phyloP scores from a whole-genome alignment of 371 early-diverging fungal genomes.

The Syncephalastrum racemosum region DNA sequence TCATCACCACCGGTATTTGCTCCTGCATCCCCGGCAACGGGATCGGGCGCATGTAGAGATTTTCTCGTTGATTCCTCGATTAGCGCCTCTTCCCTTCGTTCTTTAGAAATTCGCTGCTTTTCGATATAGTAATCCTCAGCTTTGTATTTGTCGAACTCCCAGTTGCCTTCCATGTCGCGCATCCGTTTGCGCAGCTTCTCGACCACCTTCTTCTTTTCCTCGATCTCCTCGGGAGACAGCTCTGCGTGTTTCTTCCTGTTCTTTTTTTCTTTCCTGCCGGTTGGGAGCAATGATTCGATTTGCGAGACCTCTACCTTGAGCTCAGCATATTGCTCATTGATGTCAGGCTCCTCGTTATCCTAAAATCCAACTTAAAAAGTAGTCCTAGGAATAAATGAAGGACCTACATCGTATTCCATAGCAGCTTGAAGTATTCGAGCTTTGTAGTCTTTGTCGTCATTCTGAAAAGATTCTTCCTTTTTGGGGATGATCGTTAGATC shows the following conservation, averaged over 20 bases:
- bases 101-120: slow-evolving; percentile 28
- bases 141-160: slow-evolving; percentile 46
- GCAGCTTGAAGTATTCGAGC: slow-evolving; percentile 34
- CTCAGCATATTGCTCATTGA: slow-evolving; percentile 35
- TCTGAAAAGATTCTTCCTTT: too few relatives aligned
- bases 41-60: too few relatives aligned
- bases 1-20: slow-evolving; percentile 6
- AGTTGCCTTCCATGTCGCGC: slow-evolving; percentile 46
- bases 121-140: slow-evolving; percentile 32
- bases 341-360: slow-evolving; percentile 28
- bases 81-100: slow-evolving; percentile 16
- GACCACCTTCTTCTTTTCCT: slow-evolving; percentile 37
- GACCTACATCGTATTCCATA: slow-evolving; percentile 22
- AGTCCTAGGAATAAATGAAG: not conserved
- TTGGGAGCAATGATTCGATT: slow-evolving; percentile 26
- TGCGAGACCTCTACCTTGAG: slow-evolving; percentile 21
- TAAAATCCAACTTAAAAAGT: slow-evolving; percentile 8
- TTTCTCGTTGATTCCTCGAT: too few relatives aligned
- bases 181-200: slow-evolving; percentile 46
- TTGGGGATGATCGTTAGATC: not conserved
- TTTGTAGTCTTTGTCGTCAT: slow-evolving; percentile 22
- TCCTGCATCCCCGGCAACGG: slow-evolving; percentile 5
- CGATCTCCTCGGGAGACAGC: slow-evolving; percentile 11
- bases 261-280: slow-evolving; percentile 27
- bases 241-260: slow-evolving; percentile 29